Evolutionary conservation across 2,329 filamentous ascomycete genomes (phyloP), one percentile per base, ranked within the genome.

Genomic region (Samsoniella hepiali): DNA sequence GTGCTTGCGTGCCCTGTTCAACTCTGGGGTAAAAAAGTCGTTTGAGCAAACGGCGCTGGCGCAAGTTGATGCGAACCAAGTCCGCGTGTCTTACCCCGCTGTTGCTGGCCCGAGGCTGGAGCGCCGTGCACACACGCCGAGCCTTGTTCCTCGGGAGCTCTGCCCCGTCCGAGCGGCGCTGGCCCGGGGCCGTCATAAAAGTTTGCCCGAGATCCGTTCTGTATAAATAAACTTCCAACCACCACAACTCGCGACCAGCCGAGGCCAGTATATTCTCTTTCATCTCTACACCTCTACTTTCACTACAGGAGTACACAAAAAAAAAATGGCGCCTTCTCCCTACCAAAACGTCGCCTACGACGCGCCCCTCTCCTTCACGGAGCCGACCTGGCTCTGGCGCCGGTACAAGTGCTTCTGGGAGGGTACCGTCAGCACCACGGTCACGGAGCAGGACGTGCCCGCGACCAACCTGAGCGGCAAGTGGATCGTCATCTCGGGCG

Each of bases 401-500:
- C 60, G 44, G 4, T 63, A 50, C 47, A 63, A 54, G 47, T 55
- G 44, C 49, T 51, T 55, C 54, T 45, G 61, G 56, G 57, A 59
- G 29, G 64, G 64, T 55, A 63, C 44, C 27, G 45, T 36, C 45
- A 60, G 47, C 59, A 65, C 49, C 56, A 58, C 31, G 15, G 1
- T 65, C n/a, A 51, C 55, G 6, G 57, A 64, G 31, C 22, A 27
- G 1, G 63, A 64, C 32, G 65, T 67, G 1, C 65, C 65, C 0
- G 27, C 31, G 42, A 62, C 32, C 15, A 42, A 67, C 51, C 54
- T 66, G 13, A 17, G 50, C 38, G 65, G 65, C 6, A 63, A 64
- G 32, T 68, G 67, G 66, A 63, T 67, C 53, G 9, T 65, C 38
- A 63, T 65, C 55, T 51, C 59, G n/a, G 64, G 64, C 42, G 45